These are phyloP conservation scores for Deakozyma indianensis DNA, from an alignment of 805 yeast species.

Conservation along the genomic window DNA sequence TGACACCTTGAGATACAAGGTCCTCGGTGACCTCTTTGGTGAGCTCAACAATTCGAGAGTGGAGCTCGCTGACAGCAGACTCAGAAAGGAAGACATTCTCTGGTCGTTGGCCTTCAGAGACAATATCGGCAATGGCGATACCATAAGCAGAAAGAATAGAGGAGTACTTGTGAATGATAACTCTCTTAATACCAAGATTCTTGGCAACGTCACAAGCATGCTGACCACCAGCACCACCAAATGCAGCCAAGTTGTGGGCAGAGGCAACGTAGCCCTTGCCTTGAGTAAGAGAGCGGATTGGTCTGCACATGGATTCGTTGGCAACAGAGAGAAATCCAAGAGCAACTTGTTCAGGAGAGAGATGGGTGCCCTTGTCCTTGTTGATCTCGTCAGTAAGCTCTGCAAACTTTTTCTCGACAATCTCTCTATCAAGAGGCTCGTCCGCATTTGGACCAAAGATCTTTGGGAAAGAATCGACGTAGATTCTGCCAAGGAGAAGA, in stretches of 20 bases:
- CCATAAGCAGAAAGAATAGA: constrained; percentile 82
- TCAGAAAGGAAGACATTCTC: constrained; percentile 32
- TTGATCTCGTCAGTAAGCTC: constrained; percentile 46
- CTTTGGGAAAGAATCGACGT: constrained; percentile 64
- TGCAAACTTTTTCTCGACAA: constrained; percentile 34
- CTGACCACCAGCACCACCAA: constrained; percentile 94
- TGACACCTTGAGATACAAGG: constrained; percentile 40
- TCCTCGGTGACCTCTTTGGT: constrained; percentile 27
- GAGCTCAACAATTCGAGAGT: constrained; percentile 32
- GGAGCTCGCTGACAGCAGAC: constrained; percentile 21
- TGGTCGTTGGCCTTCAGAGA: constrained; percentile 67
- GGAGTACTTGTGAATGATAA: constrained; percentile 67
- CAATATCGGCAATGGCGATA: constrained; percentile 75
- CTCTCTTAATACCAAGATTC: constrained; percentile 50
- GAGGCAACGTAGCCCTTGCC: constrained; percentile 61
- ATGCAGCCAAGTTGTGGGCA: constrained; percentile 60
- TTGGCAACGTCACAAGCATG: constrained; percentile 70
- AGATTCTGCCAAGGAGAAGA: constrained; percentile 51
- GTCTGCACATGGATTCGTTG: constrained; percentile 81
- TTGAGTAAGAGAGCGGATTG: constrained; percentile 72
- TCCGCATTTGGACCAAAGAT: constrained; percentile 75
- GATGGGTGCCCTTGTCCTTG: constrained; percentile 22
- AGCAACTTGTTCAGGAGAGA: constrained; percentile 58
- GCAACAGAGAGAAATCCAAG: constrained; percentile 73
- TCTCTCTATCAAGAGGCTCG: constrained; percentile 47